phyloP scores from a whole-genome alignment of 1,284 basidiomycete species.

The Naganishia cerealis region DNA sequence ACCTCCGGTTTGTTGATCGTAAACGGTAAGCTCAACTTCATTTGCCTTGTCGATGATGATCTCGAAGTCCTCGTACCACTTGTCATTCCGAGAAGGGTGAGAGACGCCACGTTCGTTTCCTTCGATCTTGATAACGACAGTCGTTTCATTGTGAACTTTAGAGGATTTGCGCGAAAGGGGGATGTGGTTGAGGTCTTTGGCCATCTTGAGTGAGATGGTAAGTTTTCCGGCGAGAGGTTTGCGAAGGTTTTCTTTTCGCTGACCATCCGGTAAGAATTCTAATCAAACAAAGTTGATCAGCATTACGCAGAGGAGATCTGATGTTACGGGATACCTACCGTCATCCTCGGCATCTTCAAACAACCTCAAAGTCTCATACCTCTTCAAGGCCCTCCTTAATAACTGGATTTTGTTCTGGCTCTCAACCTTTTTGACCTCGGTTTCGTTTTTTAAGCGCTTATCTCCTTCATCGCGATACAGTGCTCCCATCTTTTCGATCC shows the following conservation, averaged over 20 bases:
- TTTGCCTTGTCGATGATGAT: slow-evolving; percentile 96
- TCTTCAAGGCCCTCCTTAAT: slow-evolving; percentile 83
- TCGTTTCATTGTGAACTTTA: slow-evolving; percentile 76
- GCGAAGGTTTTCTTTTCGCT: slow-evolving; percentile 83
- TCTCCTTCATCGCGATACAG: slow-evolving; percentile 93
- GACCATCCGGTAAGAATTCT: slow-evolving; percentile 66
- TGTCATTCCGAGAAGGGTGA: slow-evolving; percentile 87
- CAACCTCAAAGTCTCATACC: slow-evolving; percentile 94
- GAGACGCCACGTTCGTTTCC: slow-evolving; percentile 89
- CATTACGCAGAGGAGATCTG: neutral
- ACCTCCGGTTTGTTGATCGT: slow-evolving; percentile 75
- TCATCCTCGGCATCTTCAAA: slow-evolving; percentile 81
- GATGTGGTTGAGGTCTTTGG: slow-evolving; percentile 92
- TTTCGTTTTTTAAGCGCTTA: slow-evolving; percentile 85
- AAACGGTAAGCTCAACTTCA: slow-evolving; percentile 95
- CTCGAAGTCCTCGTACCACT: slow-evolving; percentile 97
- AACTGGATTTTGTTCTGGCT: slow-evolving; percentile 95
- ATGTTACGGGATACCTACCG: slow-evolving; percentile 56
- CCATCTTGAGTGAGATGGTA: slow-evolving; percentile 80
- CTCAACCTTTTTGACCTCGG: slow-evolving; percentile 89
- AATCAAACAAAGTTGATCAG: neutral
- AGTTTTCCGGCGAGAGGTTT: slow-evolving; percentile 94
- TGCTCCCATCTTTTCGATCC: slow-evolving; percentile 98
- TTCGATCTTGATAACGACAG: slow-evolving; percentile 92
- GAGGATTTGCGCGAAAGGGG: slow-evolving; percentile 74